Percentiles rank a stretch among this genome's conserved stretches.
phyloP scores from a whole-genome alignment of 345 rosid species.

The Corchorus capsularis region DNA sequence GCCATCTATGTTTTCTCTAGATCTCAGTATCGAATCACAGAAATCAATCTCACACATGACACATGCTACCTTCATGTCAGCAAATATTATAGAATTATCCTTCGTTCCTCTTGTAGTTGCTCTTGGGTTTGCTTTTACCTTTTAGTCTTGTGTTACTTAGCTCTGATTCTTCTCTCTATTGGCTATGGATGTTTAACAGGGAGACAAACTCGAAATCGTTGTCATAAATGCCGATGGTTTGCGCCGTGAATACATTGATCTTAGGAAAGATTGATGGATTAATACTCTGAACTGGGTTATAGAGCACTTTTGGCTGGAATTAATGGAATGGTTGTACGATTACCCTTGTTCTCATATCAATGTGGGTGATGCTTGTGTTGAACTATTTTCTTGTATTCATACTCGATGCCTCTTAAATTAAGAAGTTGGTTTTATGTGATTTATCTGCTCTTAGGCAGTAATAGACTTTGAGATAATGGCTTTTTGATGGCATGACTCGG shows the following conservation, averaged over 20 bases:
- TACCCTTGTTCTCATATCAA: background rate
- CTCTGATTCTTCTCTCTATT: background rate
- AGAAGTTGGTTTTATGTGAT: background rate
- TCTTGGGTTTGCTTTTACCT: background rate
- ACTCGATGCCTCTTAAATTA: background rate
- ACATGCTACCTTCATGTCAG: background rate
- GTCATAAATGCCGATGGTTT: constrained; percentile 71
- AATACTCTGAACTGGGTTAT: background rate
- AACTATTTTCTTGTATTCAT: constrained; percentile 5
- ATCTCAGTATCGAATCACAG: background rate
- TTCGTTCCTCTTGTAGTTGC: background rate
- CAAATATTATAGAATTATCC: background rate
- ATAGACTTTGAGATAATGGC: constrained; percentile 3
- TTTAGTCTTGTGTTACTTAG: background rate
- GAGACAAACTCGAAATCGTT: constrained; percentile 85
- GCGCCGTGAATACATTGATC: constrained; percentile 69
- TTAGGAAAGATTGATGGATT: constrained; percentile 78
- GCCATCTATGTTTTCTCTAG: background rate
- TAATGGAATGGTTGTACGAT: background rate
- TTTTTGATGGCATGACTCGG: background rate
- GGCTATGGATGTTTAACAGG: constrained; percentile 41
- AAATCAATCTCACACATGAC: background rate
- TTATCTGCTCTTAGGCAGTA: background rate
- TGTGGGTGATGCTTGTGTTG: background rate
- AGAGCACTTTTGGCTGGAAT: background rate